phyloP scores from a whole-genome alignment of 139 green algal species.

The Coelastrella sp. region DNA sequence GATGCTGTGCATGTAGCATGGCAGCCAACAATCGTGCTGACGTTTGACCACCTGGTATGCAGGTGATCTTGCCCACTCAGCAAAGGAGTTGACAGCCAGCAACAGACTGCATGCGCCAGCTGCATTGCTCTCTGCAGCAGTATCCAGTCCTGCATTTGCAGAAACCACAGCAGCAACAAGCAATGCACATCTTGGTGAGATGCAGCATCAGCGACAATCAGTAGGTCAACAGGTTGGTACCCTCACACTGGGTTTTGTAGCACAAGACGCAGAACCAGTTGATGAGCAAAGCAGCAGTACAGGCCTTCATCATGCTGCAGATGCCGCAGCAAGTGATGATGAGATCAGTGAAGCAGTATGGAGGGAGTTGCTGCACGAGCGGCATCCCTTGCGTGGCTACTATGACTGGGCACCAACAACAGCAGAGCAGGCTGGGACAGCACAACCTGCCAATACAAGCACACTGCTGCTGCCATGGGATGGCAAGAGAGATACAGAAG shows the following conservation, averaged over 20 bases:
- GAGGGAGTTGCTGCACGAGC: slow-evolving; percentile 2
- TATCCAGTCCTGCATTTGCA: no score
- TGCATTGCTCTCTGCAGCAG: neutral
- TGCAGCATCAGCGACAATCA: no score
- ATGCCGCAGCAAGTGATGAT: slow-evolving; percentile 6
- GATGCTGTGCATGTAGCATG: no score
- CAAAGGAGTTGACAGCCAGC: no score
- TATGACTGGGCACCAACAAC: slow-evolving; percentile 18
- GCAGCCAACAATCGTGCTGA: no score
- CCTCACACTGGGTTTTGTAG: no score
- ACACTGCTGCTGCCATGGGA: neutral
- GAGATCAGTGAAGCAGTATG: neutral
- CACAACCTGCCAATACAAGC: neutral
- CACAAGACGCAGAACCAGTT: neutral
- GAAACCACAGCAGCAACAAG: no score
- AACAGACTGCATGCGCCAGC: neutral
- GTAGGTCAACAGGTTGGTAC: no score
- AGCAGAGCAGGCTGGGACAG: slow-evolving; percentile 11
- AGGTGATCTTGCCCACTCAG: no score
- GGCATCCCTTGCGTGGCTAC: neutral
- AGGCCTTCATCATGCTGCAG: neutral
- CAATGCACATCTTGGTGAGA: no score
- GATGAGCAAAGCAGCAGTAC: neutral
- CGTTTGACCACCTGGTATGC: no score
- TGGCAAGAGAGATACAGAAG: no score